Evolutionary conservation across 345 rosid genomes (phyloP).

Genomic region (Aegle marmelos): DNA sequence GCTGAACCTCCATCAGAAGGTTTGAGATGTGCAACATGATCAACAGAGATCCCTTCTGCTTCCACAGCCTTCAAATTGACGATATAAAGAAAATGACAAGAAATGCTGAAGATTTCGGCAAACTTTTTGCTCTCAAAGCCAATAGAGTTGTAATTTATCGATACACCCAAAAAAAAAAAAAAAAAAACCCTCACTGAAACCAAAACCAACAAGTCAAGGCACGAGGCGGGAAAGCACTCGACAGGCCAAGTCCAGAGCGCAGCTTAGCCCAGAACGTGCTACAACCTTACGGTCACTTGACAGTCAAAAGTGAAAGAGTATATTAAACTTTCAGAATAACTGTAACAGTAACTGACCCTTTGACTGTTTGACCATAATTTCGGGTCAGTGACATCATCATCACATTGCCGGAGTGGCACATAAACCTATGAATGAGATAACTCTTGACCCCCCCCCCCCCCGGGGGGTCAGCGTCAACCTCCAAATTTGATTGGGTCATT

Average conservation of each 20-base stretch:
- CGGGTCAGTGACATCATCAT: background rate
- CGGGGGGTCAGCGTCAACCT: background rate
- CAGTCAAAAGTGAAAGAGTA: no score
- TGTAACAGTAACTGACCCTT: no score
- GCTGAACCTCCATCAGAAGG: conserved; percentile 99
- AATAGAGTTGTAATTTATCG: no score
- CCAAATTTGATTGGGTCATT: background rate
- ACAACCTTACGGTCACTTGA: no score
- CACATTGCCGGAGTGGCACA: background rate
- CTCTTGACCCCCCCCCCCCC: no score
- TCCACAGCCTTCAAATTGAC: conserved; percentile 68
- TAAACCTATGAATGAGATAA: background rate
- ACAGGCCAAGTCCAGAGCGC: background rate
- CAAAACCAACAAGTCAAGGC: background rate
- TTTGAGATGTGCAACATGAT: conserved; percentile 98
- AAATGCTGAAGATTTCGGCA: no score
- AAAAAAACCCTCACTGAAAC: no score
- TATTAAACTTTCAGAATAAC: no score
- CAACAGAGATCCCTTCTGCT: conserved; percentile 93
- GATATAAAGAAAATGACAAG: background rate
- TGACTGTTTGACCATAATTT: background rate
- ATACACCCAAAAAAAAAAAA: no score
- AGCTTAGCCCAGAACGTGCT: background rate
- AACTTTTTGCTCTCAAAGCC: no score
- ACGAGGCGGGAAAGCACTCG: background rate